Conservation (phyloP, 2,329 filamentous ascomycete genomes). For the Chalara sp. region DNA sequence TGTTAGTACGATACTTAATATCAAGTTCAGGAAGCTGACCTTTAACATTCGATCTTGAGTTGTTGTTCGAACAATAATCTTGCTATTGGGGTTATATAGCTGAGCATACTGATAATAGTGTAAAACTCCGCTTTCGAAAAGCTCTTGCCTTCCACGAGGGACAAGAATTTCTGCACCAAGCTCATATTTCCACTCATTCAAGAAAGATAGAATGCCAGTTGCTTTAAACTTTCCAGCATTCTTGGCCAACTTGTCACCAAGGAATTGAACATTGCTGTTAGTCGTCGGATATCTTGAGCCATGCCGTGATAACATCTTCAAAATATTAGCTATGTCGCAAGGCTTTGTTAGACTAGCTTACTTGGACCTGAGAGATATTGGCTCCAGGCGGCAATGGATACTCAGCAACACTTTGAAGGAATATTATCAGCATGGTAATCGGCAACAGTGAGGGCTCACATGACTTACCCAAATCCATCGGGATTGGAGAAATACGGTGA, state of each 20-base stretch:
- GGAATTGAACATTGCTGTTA: slow-evolving; percentile 44
- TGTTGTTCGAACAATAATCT: slow-evolving; percentile 67
- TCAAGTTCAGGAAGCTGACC: slow-evolving; percentile 29
- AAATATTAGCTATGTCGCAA: slow-evolving; percentile 10
- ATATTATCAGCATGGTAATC: not conserved
- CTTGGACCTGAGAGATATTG: slow-evolving; percentile 60
- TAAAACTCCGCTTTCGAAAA: slow-evolving; percentile 63
- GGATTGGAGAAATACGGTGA: slow-evolving; percentile 65
- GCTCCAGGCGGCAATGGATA: slow-evolving; percentile 60
- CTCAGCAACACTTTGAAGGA: slow-evolving; percentile 47
- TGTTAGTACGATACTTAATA: slow-evolving; percentile 3
- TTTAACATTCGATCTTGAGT: slow-evolving; percentile 74
- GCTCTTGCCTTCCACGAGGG: slow-evolving; percentile 64
- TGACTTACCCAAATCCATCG: slow-evolving; percentile 52
- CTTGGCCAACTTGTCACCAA: slow-evolving; percentile 52
- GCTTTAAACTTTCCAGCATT: slow-evolving; percentile 47
- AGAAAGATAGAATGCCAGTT: slow-evolving; percentile 53
- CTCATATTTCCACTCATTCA: slow-evolving; percentile 62
- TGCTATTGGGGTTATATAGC: slow-evolving; percentile 64
- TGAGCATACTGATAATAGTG: slow-evolving; percentile 53
- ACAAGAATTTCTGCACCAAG: slow-evolving; percentile 68
- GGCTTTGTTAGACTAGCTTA: slow-evolving; percentile 13
- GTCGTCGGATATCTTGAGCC: slow-evolving; percentile 67
- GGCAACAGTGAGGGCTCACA: not conserved
- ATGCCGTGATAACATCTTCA: slow-evolving; percentile 66